A percentile compares a stretch with the other conserved stretches of the same genome.
Evolutionary conservation across 2,329 filamentous ascomycete genomes (phyloP).

Genomic region (Phaeosphaeria sp.): DNA sequence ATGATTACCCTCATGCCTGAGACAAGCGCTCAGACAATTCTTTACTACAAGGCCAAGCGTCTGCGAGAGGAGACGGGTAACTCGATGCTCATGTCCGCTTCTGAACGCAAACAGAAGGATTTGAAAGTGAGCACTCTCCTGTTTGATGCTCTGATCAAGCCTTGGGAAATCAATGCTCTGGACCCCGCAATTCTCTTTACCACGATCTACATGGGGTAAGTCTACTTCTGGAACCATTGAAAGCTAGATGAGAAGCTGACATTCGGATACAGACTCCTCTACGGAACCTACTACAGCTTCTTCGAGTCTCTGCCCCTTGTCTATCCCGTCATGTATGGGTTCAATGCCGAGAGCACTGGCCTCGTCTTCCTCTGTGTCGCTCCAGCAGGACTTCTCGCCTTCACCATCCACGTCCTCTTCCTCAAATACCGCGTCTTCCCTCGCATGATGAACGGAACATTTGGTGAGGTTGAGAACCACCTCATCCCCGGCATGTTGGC

Average conservation of each 20-base stretch:
- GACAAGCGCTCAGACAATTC: slow-evolving; percentile 74
- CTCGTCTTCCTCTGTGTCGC: slow-evolving; percentile 85
- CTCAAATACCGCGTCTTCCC: slow-evolving; percentile 75
- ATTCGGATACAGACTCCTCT: slow-evolving; percentile 60
- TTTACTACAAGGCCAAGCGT: slow-evolving; percentile 69
- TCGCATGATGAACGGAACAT: slow-evolving; percentile 66
- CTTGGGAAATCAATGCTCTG: slow-evolving; percentile 81
- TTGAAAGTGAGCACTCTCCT: slow-evolving; percentile 47
- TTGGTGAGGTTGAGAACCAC: slow-evolving; percentile 73
- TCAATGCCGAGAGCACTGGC: slow-evolving; percentile 72
- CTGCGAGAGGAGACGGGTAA: slow-evolving; percentile 73
- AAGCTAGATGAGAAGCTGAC: too few relatives aligned
- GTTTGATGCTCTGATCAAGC: slow-evolving; percentile 68
- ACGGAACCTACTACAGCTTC: slow-evolving; percentile 76
- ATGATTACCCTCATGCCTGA: slow-evolving; percentile 85
- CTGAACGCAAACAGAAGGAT: slow-evolving; percentile 70
- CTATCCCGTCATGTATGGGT: slow-evolving; percentile 79
- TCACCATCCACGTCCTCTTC: slow-evolving; percentile 72
- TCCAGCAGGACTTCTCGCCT: slow-evolving; percentile 72
- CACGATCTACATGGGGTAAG: slow-evolving; percentile 75
- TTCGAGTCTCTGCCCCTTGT: slow-evolving; percentile 69
- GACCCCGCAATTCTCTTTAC: slow-evolving; percentile 86
- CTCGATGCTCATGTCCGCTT: slow-evolving; percentile 73
- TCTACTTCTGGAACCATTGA: too few relatives aligned
- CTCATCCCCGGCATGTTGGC: slow-evolving; percentile 71